phyloP scores from a whole-genome alignment of 805 yeast species.

The Candida manassasensis region DNA sequence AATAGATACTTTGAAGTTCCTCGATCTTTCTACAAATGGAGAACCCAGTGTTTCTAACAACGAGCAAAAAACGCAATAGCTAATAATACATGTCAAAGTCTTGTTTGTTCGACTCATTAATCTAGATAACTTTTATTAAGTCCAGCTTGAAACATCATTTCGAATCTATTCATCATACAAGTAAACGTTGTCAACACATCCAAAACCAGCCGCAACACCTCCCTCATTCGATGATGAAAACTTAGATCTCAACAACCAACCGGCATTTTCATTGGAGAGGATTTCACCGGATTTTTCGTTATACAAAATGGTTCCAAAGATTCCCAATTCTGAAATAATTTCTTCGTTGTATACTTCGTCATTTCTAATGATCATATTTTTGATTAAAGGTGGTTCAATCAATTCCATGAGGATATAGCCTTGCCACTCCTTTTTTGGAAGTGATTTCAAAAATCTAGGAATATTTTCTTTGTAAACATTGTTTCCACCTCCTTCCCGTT shows the following conservation, averaged over 20 bases:
- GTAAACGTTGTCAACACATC: constrained; percentile 85
- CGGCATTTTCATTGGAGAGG: constrained; percentile 62
- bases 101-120: neutral
- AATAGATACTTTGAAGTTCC: constrained; percentile 2
- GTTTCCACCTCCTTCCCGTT: constrained; percentile 98
- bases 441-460: constrained; percentile 57
- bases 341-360: constrained; percentile 62
- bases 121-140: too few relatives aligned
- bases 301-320: constrained; percentile 80
- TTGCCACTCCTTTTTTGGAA: constrained; percentile 74
- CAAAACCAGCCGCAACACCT: constrained; percentile 99
- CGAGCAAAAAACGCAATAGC: too few relatives aligned
- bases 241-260: constrained; percentile 86
- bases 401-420: constrained; percentile 93
- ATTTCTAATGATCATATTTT: constrained; percentile 68
- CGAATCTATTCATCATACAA: constrained; percentile 37
- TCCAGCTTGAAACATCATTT: constrained; percentile 1
- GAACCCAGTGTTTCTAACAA: neutral
- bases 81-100: constrained; percentile 6
- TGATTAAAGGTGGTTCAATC: constrained; percentile 67
- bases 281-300: constrained; percentile 57
- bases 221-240: constrained; percentile 89
- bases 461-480: constrained; percentile 85
- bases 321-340: constrained; percentile 85
- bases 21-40: neutral